Evolutionary conservation across 768 basidiomycete genomes (phyloP).

Genomic region (Leucocoprinus leucothites): DNA sequence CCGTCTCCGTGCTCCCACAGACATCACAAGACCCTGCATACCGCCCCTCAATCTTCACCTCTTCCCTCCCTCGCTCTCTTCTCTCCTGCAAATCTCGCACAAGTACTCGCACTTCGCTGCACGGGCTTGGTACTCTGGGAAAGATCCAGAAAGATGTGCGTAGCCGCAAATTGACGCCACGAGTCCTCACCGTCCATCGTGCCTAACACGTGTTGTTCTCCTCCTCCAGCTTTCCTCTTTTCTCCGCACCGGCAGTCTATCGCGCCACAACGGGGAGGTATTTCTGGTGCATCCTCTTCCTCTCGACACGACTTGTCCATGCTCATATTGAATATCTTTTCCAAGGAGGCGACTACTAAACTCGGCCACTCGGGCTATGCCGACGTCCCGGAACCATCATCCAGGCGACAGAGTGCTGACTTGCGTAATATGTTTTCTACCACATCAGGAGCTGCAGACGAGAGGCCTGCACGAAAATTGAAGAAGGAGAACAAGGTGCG

Average conservation of each 20-base stretch:
- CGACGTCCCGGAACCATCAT: conserved; percentile 23
- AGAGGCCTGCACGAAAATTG: conserved; percentile 37
- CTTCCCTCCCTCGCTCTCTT: conserved; percentile 1
- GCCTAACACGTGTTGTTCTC: conserved; percentile 48
- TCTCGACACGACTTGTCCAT: conserved; percentile 7
- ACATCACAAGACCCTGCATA: conserved; percentile 6
- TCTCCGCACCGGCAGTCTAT: conserved; percentile 37
- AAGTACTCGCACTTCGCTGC: conserved; percentile 15
- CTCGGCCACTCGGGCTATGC: conserved; percentile 30
- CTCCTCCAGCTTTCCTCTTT: conserved; percentile 35
- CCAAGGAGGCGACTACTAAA: conserved; percentile 15
- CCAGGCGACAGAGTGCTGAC: conserved; percentile 16
- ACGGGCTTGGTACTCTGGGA: conserved; percentile 26
- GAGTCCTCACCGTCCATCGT: conserved; percentile 21
- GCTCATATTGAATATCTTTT: conserved; percentile 16
- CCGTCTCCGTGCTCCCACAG: conserved; percentile 3
- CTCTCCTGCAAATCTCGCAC: conserved; percentile 5
- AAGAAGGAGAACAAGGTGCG: conserved; percentile 47
- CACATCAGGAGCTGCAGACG: conserved; percentile 25
- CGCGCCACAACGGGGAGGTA: conserved; percentile 22
- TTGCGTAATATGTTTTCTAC: conserved; percentile 22
- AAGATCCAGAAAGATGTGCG: conserved; percentile 32
- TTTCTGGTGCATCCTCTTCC: conserved; percentile 24
- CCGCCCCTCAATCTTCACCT: neutral
- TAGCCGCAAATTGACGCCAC: conserved; percentile 13